Evolutionary conservation across 345 rosid genomes (phyloP), one percentile per base, ranked within the genome.

Genomic region (Gossypium raimondii): DNA sequence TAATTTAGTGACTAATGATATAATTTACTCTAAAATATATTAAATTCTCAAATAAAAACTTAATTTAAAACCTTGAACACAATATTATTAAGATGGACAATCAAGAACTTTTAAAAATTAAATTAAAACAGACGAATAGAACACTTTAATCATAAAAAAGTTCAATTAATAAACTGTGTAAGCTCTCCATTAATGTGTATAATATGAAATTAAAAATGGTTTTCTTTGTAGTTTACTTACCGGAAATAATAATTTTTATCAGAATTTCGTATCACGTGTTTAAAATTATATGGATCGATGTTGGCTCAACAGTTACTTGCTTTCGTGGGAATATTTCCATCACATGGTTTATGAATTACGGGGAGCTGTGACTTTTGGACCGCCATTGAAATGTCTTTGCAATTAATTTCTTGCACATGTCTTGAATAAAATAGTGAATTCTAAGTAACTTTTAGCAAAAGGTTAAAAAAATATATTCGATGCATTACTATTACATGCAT

Each of bases 401-500:
- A 67, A 3, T 67, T 67, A 47, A 9, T 47, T 48, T 68, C 9
- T 68, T 68, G 22, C 58, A 68, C 44, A 50, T 68, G 72, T 20
- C 16, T 50, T 16, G 11, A 24, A 12, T 22, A 57, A 34, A 67
- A 67, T 5, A 66, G 24, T 18, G 14, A 44, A 16, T 2, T 66
- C 9, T 44, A 20, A 45, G 29, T 11, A 45, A 45, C 70, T 20
- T 45, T 22, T 6, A 45, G 43, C 9, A 11, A 18, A 20, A n/a
- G 2, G 11, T 8, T 8, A 53, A 34, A 34, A 29, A 4, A 34
- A 4, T 34, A 34, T 4, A 34, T 34, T 34, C 38, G 1, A 34
- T 34, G 6, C 38, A 34, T 34, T 34, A 34, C 38, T 0, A 4
- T 34, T 34, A 4, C 0, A 34, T 4, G 7, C 41, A 5, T 34